phyloP scores from a whole-genome alignment of 2,329 filamentous ascomycete species.

The Colletotrichum costaricense region DNA sequence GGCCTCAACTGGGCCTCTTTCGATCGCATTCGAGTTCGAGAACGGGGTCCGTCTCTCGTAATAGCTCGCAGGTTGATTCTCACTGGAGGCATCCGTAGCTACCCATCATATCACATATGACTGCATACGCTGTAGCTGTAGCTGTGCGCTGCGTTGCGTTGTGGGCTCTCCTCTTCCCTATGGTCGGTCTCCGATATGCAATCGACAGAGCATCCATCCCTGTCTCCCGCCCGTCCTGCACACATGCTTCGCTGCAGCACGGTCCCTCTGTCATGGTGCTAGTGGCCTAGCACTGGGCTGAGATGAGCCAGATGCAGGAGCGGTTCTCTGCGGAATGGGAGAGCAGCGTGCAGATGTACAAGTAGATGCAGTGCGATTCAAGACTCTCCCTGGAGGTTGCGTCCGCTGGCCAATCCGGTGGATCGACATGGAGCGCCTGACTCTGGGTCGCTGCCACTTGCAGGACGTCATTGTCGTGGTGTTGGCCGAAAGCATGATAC shows the following conservation, averaged over 20 bases:
- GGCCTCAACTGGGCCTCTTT: slow-evolving; percentile 14
- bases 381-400: slow-evolving; percentile 13
- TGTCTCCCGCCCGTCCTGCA: slow-evolving; percentile 31
- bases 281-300: slow-evolving; percentile 29
- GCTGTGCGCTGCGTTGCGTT: not conserved
- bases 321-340: slow-evolving; percentile 5
- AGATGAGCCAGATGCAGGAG: slow-evolving; percentile 23
- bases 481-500: slow-evolving; percentile 20
- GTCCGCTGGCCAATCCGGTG: slow-evolving; percentile 27
- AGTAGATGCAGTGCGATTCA: slow-evolving; percentile 32
- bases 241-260: slow-evolving; percentile 20
- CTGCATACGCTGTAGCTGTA: slow-evolving; percentile 6
- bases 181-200: slow-evolving; percentile 13
- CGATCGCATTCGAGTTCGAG: slow-evolving; percentile 33
- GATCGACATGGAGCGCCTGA: slow-evolving; percentile 29
- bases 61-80: slow-evolving; percentile 1
- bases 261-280: slow-evolving; percentile 15
- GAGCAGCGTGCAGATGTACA: slow-evolving; percentile 27
- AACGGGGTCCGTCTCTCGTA: slow-evolving; percentile 19
- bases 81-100: slow-evolving; percentile 11
- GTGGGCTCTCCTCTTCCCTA: not conserved
- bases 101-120: slow-evolving; percentile 23
- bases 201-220: slow-evolving; percentile 24
- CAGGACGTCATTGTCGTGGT: slow-evolving; percentile 31
- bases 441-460: slow-evolving; percentile 32